phyloP scores from a whole-genome alignment of 305 asterid genomes.

The Stenogyne calaminthoides region DNA sequence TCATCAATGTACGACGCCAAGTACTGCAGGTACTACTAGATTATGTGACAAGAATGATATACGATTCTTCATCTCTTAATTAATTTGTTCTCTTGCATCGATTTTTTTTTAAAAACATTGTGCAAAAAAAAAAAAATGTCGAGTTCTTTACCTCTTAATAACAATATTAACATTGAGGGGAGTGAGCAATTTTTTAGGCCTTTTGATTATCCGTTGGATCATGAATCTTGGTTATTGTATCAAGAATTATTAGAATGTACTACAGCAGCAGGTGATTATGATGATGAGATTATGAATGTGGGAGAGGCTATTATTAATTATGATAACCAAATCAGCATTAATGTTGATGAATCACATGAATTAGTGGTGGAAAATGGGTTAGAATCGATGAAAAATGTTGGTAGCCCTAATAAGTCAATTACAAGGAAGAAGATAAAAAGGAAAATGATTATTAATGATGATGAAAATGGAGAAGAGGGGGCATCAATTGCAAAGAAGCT shows the following conservation, averaged over 20 bases:
- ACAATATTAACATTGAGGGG: background rate
- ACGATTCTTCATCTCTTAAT: too few species aligned
- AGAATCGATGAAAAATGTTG: slow-evolving; percentile 13
- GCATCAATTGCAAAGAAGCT: slow-evolving; percentile 35
- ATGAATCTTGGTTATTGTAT: slow-evolving; percentile 14
- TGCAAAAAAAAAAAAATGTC: slow-evolving; percentile 1
- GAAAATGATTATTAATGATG: background rate
- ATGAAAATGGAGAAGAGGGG: background rate
- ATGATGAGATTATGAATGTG: background rate
- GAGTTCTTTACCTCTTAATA: background rate
- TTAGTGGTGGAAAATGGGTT: background rate
- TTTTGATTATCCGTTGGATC: background rate
- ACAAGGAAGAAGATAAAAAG: too few species aligned
- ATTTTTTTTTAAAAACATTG: background rate
- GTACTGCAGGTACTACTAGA: background rate
- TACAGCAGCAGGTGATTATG: background rate
- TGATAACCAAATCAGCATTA: background rate
- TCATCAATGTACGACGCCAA: background rate
- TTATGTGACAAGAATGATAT: too few species aligned
- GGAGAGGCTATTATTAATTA: background rate
- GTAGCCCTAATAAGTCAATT: slow-evolving; percentile 12
- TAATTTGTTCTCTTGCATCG: too few species aligned
- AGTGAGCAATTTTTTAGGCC: slow-evolving; percentile 10
- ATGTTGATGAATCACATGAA: background rate
- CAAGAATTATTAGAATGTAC: slow-evolving; percentile 19